Evolutionary conservation across 441 rosid species (phyloP).

Genomic region (Populus hybrid): DNA sequence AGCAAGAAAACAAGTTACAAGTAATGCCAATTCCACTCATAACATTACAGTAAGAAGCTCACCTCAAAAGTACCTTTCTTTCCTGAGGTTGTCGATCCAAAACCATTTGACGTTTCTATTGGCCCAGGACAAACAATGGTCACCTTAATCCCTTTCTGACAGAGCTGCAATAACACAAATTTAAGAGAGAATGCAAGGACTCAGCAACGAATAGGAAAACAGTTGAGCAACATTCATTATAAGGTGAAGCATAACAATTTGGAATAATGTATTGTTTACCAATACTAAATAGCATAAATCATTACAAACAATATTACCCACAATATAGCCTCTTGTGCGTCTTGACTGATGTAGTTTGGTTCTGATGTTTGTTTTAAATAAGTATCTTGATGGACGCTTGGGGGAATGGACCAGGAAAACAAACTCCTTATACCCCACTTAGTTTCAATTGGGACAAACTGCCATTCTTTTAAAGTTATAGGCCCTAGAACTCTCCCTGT

Average conservation of each 20-base stretch:
- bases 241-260: not conserved
- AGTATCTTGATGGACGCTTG: too few species aligned
- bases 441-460: too few species aligned
- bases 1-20: not conserved
- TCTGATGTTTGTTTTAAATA: not conserved
- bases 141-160: conserved; percentile 77
- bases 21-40: not conserved
- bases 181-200: conserved; percentile 1
- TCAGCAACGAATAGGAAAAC: not conserved
- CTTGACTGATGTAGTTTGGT: not conserved
- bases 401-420: too few species aligned
- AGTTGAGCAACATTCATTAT: not conserved
- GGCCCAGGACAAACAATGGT: conserved; percentile 98
- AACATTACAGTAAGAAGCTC: conserved; percentile 10
- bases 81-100: conserved; percentile 49
- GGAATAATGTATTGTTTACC: not conserved
- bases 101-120: conserved; percentile 59
- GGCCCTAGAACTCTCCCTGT: too few species aligned
- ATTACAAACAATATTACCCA: not conserved
- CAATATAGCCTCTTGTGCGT: not conserved
- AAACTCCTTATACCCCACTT: too few species aligned
- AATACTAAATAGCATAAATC: not conserved
- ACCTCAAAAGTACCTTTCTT: conserved; percentile 53
- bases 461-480: too few species aligned
- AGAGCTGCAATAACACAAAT: conserved; percentile 45